Evolutionary conservation across 2,329 filamentous ascomycete species (phyloP), one percentile per base, ranked within the genome.

Genomic region (Myriosclerotinia curreyana): DNA sequence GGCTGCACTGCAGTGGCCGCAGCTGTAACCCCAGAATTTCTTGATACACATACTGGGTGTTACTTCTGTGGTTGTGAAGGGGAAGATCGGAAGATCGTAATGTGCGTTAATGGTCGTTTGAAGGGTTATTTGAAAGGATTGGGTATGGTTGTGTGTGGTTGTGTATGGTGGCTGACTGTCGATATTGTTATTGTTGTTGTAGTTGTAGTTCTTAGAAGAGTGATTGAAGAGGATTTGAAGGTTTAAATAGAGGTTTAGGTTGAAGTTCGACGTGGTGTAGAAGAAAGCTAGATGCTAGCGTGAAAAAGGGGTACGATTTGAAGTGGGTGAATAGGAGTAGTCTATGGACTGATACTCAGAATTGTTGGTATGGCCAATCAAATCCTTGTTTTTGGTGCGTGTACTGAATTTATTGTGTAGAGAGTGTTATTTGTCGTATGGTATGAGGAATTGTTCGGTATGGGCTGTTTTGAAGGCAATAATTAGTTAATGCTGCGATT

Each of bases 11-110:
- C 76, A 77, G 71, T 83, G 81, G 20, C 80, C 81, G 69, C 81
- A 83, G 42, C 72, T 76, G 71, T 80, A 82, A 61, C 76, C 77
- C 54, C 80, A 70, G 67, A 75, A 81, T 69, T 81, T 78, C 40
- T 75, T 72, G 70, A 80, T 76, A 68, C 81, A 82, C 80, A 82
- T 83, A 3, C 15, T 22, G 12, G 52, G 5, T 15, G 20, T 17
- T 20, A 15, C 20, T n/a, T 44, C 25, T 62, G 17, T n/a, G 25
- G 7, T 42, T 20, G 34, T n/a, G 22, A 53, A n/a, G 31, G 14
- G 28, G 25, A n/a, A 12, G 17, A 44, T 38, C 44, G 12, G 15
- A 44, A 34, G 20, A 7, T 36, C 28, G 5, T 20, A 28, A 31
- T 44, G 28, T 31, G 28, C 28, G 28, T 4, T 31, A 31, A 31